Conservation (phyloP, 179 eudicot genomes). For the Amaranthus tricolor region DNA sequence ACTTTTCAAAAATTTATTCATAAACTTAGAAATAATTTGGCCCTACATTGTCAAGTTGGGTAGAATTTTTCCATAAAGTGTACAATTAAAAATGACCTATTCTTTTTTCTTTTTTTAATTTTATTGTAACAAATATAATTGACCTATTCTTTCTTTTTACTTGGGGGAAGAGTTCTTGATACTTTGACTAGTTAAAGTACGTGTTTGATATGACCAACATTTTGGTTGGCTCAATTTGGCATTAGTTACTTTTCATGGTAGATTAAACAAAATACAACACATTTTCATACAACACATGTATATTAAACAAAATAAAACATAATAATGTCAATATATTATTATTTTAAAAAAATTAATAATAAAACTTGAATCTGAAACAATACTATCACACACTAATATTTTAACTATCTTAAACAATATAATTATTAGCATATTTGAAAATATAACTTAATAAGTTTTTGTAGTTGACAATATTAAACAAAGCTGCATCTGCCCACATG, state of each 20-base stretch:
- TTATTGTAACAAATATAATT: neutral
- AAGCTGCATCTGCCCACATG: neutral
- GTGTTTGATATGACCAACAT: slow-evolving; percentile 10
- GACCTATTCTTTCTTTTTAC: slow-evolving; percentile 1
- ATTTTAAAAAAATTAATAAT: no score
- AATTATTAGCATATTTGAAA: no score
- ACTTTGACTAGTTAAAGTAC: slow-evolving; percentile 19
- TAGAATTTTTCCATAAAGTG: neutral
- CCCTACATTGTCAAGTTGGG: neutral
- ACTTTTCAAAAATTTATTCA: no score
- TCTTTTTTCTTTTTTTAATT: neutral
- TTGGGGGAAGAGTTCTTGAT: slow-evolving; percentile 3
- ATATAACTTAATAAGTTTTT: no score
- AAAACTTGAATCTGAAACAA: no score
- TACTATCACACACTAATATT: no score
- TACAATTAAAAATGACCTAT: neutral
- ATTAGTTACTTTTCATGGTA: slow-evolving; percentile 5
- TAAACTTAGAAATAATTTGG: neutral
- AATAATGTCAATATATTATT: no score
- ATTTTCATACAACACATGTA: no score
- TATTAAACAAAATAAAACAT: no score
- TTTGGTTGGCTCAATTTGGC: slow-evolving; percentile 26
- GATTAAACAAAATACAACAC: neutral
- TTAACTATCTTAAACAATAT: no score
- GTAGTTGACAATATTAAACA: no score